Evolutionary conservation across 192 early-diverging fungal genomes (phyloP).

Genomic region (Coemansia reversa): DNA sequence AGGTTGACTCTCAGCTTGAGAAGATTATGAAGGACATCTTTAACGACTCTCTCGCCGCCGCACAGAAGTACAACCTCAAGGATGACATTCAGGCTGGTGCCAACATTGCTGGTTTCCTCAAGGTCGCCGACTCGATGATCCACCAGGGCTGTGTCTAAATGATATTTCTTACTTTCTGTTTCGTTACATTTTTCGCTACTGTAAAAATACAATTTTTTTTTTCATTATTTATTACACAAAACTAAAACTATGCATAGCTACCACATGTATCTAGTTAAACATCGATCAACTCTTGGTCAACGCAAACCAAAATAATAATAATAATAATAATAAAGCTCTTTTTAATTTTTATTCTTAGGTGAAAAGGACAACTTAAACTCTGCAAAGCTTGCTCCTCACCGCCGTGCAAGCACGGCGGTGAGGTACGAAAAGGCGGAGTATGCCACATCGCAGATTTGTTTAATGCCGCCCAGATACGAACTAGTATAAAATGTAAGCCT

Average conservation of each 20-base stretch:
- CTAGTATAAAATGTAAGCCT: neutral
- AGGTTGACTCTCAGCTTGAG: conserved; percentile 56
- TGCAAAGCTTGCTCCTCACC: conserved; percentile 36
- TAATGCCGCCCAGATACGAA: conserved; percentile 22
- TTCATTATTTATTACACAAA: too few relatives aligned
- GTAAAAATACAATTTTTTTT: conserved; percentile 2
- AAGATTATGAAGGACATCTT: conserved; percentile 60
- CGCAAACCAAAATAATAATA: too few relatives aligned
- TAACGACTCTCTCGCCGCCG: conserved; percentile 54
- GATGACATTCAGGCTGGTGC: conserved; percentile 57
- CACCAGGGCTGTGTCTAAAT: conserved; percentile 55
- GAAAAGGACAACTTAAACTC: conserved; percentile 36
- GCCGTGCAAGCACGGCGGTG: neutral
- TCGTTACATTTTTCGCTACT: too few relatives aligned
- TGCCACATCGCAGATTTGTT: conserved; percentile 52
- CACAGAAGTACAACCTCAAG: conserved; percentile 49
- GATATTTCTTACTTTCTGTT: neutral
- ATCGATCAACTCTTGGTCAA: too few relatives aligned
- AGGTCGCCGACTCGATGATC: conserved; percentile 59
- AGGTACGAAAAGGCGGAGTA: conserved; percentile 45
- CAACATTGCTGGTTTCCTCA: conserved; percentile 62
- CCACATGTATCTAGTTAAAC: too few relatives aligned
- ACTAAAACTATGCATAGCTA: too few relatives aligned
- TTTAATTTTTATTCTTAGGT: conserved; percentile 4
- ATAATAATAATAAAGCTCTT: too few relatives aligned